A percentile compares a stretch with the other conserved stretches of the same genome.
These are phyloP conservation scores for Termitomyces sp. DNA, from an alignment of 768 basidiomycete genomes.

Conservation along the genomic window DNA sequence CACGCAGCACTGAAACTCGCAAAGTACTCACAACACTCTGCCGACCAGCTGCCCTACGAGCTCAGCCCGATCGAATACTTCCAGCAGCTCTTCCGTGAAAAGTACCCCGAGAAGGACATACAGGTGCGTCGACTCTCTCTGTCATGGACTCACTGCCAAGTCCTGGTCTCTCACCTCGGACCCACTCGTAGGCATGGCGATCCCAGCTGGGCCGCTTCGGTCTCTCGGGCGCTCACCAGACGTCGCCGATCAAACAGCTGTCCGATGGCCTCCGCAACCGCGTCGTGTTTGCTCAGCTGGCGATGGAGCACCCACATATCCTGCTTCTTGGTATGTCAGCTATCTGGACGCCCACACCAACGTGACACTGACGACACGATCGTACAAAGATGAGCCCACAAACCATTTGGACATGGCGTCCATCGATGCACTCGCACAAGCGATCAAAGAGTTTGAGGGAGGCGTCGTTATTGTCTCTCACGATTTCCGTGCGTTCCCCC, in stretches of 20 bases:
- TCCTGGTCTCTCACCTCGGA: neutral
- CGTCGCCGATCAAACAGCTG: slow-evolving; percentile 87
- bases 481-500: slow-evolving; percentile 75
- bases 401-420: slow-evolving; percentile 98
- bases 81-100: slow-evolving; percentile 70
- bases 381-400: slow-evolving; percentile 79
- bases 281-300: slow-evolving; percentile 93
- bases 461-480: slow-evolving; percentile 99
- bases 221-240: slow-evolving; percentile 91
- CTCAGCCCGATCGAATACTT: slow-evolving; percentile 92
- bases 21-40: slow-evolving; percentile 98
- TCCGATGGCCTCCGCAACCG: slow-evolving; percentile 97
- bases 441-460: slow-evolving; percentile 96
- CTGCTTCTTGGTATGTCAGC: slow-evolving; percentile 66
- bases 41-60: slow-evolving; percentile 97
- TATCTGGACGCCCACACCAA: slow-evolving; percentile 3
- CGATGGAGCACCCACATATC: slow-evolving; percentile 98
- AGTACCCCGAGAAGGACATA: slow-evolving; percentile 92
- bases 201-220: slow-evolving; percentile 95
- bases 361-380: neutral
- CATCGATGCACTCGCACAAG: slow-evolving; percentile 91
- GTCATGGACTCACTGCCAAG: neutral
- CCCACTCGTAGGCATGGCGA: slow-evolving; percentile 71
- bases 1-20: slow-evolving; percentile 90
- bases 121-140: slow-evolving; percentile 39